Percentiles rank a stretch among this genome's conserved stretches.
phyloP scores from a whole-genome alignment of 1,284 basidiomycete species.

The Austroboletus niveus region DNA sequence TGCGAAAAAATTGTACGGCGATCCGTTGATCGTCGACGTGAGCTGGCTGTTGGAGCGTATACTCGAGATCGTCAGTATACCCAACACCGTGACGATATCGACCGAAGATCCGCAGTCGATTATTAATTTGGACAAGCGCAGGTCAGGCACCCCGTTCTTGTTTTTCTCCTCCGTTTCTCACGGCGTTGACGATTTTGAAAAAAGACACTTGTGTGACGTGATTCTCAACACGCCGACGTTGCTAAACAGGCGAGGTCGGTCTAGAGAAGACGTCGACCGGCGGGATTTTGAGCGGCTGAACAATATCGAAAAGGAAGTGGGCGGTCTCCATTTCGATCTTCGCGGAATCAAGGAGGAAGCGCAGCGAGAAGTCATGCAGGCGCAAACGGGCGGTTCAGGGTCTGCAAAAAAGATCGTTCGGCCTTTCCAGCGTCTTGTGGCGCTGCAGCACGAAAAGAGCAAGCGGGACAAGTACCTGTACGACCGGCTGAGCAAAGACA shows the following conservation, averaged over 20 bases:
- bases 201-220: slow-evolving; percentile 63
- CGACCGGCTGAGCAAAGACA: slow-evolving; percentile 68
- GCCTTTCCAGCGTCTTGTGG: slow-evolving; percentile 65
- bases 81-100: slow-evolving; percentile 63
- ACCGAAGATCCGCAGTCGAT: slow-evolving; percentile 52
- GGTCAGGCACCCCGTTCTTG: slow-evolving; percentile 42
- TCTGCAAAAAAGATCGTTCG: slow-evolving; percentile 52
- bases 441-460: slow-evolving; percentile 72
- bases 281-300: slow-evolving; percentile 72
- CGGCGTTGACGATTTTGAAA: neutral
- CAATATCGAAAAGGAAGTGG: slow-evolving; percentile 67
- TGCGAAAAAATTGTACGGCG: slow-evolving; percentile 43
- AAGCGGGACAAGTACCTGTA: slow-evolving; percentile 69
- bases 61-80: slow-evolving; percentile 70
- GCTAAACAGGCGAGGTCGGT: slow-evolving; percentile 42
- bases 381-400: slow-evolving; percentile 39
- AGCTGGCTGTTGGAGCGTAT: slow-evolving; percentile 80
- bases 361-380: slow-evolving; percentile 54
- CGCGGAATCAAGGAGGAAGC: slow-evolving; percentile 73
- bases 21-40: slow-evolving; percentile 65
- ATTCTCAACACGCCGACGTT: slow-evolving; percentile 50
- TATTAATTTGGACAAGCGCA: slow-evolving; percentile 78
- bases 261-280: slow-evolving; percentile 55
- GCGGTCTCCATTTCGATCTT: slow-evolving; percentile 58
- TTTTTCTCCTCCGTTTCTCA: slow-evolving; percentile 7